Percentiles rank a stretch among this genome's conserved stretches.
phyloP scores from a whole-genome alignment of 345 rosid species.

The Rhodomyrtus tomentosa region DNA sequence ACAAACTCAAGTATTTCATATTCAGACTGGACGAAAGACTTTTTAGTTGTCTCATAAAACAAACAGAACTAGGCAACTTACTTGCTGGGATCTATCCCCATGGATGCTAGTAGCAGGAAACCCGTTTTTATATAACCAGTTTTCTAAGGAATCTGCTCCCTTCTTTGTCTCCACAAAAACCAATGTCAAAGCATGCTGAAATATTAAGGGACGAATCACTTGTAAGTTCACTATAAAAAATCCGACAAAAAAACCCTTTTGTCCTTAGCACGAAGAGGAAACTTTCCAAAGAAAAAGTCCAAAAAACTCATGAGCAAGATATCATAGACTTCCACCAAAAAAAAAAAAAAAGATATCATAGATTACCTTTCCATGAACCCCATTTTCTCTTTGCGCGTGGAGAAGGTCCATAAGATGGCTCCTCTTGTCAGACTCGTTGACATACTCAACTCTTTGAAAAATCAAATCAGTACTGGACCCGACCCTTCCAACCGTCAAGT shows the following conservation, averaged over 20 bases:
- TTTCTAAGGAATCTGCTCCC: constrained; percentile 85
- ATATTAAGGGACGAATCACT: not conserved
- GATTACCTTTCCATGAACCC: constrained; percentile 66
- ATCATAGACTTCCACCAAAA: too few species aligned
- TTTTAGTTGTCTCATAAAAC: not conserved
- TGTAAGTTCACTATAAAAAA: not conserved
- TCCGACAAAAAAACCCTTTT: not conserved
- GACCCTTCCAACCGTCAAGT: constrained; percentile 94
- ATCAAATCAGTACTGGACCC: constrained; percentile 98
- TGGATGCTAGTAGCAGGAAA: constrained; percentile 92
- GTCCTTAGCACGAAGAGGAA: not conserved
- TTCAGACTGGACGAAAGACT: not conserved
- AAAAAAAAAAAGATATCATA: too few species aligned
- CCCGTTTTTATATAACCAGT: constrained; percentile 74
- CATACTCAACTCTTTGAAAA: constrained; percentile 90
- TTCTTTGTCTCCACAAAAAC: constrained; percentile 97
- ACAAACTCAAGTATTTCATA: not conserved
- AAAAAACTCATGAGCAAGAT: not conserved
- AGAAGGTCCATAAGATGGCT: constrained; percentile 99
- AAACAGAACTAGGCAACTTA: not conserved
- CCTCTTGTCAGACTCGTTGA: constrained; percentile 89
- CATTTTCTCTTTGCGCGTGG: constrained; percentile 87
- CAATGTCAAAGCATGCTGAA: constrained; percentile 88
- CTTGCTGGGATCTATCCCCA: constrained; percentile 95
- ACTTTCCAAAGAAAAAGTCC: not conserved